These are phyloP conservation scores for Talaromyces albobiverticillius DNA, from an alignment of 2,329 filamentous ascomycete species.

Conservation along the genomic window DNA sequence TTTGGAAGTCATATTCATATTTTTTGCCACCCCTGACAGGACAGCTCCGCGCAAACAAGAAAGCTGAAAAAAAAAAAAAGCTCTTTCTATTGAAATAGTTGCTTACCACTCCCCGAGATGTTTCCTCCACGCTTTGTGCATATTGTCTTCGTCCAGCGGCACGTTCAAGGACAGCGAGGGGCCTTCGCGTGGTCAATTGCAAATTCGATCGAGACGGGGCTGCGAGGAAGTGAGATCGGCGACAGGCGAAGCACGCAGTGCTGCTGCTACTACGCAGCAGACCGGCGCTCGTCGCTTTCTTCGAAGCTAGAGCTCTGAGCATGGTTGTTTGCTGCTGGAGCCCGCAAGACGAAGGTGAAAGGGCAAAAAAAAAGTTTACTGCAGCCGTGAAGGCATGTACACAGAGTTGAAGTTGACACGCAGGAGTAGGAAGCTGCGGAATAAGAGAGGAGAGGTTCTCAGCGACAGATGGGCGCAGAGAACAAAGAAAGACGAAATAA, in stretches of 20 bases:
- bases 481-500: too few species aligned
- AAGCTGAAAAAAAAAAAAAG: neutral
- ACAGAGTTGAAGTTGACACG: neutral
- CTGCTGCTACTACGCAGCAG: slow-evolving; percentile 35
- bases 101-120: slow-evolving; percentile 60
- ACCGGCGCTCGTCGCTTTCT: slow-evolving; percentile 35
- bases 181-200: slow-evolving; percentile 37
- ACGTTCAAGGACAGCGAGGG: slow-evolving; percentile 39
- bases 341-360: neutral
- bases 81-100: slow-evolving; percentile 14
- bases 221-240: slow-evolving; percentile 32
- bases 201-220: slow-evolving; percentile 33
- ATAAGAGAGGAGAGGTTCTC: slow-evolving; percentile 4
- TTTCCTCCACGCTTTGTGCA: slow-evolving; percentile 58
- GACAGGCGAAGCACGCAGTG: slow-evolving; percentile 28
- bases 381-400: slow-evolving; percentile 2
- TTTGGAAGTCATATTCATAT: too few species aligned
- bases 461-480: neutral
- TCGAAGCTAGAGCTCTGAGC: slow-evolving; percentile 38
- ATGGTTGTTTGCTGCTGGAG: slow-evolving; percentile 27
- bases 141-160: slow-evolving; percentile 50
- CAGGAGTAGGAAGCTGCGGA: neutral
- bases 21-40: neutral
- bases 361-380: neutral
- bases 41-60: too few species aligned